phyloP scores from a whole-genome alignment of 331 rosid species.

The Stylosanthes scabra region DNA sequence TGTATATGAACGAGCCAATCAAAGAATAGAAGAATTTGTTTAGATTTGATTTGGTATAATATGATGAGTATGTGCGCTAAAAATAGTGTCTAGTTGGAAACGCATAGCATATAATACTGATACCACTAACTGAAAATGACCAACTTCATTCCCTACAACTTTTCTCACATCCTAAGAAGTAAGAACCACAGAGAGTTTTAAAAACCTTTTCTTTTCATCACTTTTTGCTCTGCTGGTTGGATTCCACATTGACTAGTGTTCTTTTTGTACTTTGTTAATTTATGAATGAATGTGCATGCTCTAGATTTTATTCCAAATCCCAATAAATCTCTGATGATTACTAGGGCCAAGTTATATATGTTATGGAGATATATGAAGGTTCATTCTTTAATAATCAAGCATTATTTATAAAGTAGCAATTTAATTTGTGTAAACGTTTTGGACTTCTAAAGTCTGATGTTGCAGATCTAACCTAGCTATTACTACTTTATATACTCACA shows the following conservation, averaged over 20 bases:
- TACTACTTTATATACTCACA: too few relatives aligned
- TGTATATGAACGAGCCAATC: constrained; percentile 6
- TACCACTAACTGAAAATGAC: constrained; percentile 56
- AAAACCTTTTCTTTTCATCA: constrained; percentile 29
- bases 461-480: neutral
- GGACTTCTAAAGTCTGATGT: neutral
- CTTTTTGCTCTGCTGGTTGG: constrained; percentile 34
- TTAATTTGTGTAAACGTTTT: constrained; percentile 19
- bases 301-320: constrained; percentile 46
- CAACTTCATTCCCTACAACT: constrained; percentile 53
- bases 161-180: constrained; percentile 31
- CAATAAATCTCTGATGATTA: constrained; percentile 43
- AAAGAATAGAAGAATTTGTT: constrained; percentile 31
- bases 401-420: too few relatives aligned
- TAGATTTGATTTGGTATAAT: constrained; percentile 7
- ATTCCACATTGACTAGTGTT: constrained; percentile 31
- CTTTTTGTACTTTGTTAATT: constrained; percentile 30
- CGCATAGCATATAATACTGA: neutral
- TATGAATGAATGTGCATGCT: constrained; percentile 30
- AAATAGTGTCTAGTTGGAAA: constrained; percentile 38
- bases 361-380: too few relatives aligned
- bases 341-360: constrained; percentile 27
- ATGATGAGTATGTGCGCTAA: constrained; percentile 31
- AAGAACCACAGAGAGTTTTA: constrained; percentile 30
- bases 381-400: too few relatives aligned